These are phyloP conservation scores for Phialophora verrucosa DNA, from an alignment of 2,329 filamentous ascomycete genomes.

Conservation along the genomic window DNA sequence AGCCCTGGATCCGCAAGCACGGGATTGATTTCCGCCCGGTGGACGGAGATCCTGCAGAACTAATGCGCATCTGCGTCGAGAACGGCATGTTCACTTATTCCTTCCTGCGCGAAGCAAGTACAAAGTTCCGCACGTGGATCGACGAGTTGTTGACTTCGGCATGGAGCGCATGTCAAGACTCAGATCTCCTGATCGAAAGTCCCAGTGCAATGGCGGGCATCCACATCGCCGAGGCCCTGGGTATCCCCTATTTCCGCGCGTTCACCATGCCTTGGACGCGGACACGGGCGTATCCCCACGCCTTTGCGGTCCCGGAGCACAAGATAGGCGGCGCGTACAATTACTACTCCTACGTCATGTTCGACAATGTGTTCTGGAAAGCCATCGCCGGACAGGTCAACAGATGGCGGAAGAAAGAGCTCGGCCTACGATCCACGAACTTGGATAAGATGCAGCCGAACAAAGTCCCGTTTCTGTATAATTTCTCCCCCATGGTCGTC, in stretches of 20 bases:
- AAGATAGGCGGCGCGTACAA: constrained; percentile 97
- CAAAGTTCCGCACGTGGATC: constrained; percentile 92
- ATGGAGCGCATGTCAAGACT: constrained; percentile 81
- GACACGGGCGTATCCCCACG: constrained; percentile 93
- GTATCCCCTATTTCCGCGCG: constrained; percentile 93
- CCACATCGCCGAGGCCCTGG: constrained; percentile 91
- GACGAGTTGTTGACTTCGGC: constrained; percentile 83
- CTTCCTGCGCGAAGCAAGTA: constrained; percentile 85
- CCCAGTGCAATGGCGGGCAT: constrained; percentile 97
- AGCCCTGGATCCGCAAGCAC: constrained; percentile 85
- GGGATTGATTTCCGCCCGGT: constrained; percentile 91
- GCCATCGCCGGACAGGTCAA: constrained; percentile 91
- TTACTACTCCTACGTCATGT: constrained; percentile 92
- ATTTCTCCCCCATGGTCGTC: constrained; percentile 94
- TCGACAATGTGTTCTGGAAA: constrained; percentile 97
- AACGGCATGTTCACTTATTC: constrained; percentile 95
- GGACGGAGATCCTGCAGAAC: constrained; percentile 86
- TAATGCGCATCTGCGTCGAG: constrained; percentile 96
- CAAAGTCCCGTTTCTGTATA: constrained; percentile 98
- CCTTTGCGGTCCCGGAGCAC: constrained; percentile 88
- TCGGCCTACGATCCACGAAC: constrained; percentile 79
- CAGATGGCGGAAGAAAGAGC: constrained; percentile 81
- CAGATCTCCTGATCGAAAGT: constrained; percentile 90
- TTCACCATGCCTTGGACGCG: constrained; percentile 99
- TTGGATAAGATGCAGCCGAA: constrained; percentile 93